These are phyloP conservation scores for Ceratobasidium sp. DNA, from an alignment of 1,284 basidiomycete genomes.

Conservation along the genomic window DNA sequence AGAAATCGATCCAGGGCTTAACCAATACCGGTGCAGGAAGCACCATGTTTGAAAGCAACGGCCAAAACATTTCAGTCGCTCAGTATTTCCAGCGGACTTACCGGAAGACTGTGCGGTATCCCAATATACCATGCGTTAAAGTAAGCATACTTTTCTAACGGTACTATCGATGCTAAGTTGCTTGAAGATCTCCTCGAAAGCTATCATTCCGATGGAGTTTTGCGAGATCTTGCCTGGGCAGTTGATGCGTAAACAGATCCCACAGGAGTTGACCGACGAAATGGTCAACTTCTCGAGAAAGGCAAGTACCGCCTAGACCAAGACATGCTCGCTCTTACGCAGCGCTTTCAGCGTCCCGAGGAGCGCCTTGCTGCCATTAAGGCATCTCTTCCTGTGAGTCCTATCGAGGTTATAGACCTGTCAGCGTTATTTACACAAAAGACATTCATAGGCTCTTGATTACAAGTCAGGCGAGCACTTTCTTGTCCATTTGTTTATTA, in stretches of 20 bases:
- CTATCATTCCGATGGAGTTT: slow-evolving; percentile 67
- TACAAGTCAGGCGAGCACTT: slow-evolving; percentile 24
- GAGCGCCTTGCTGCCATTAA: slow-evolving; percentile 41
- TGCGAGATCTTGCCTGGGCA: slow-evolving; percentile 74
- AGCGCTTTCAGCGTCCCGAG: slow-evolving; percentile 25
- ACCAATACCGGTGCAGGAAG: slow-evolving; percentile 63
- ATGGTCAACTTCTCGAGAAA: slow-evolving; percentile 72
- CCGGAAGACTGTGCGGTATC: slow-evolving; percentile 21
- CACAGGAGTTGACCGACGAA: slow-evolving; percentile 69
- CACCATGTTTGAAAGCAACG: slow-evolving; percentile 59
- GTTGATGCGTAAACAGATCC: slow-evolving; percentile 77
- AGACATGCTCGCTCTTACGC: not conserved
- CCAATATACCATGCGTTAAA: slow-evolving; percentile 37
- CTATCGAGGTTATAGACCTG: too few species aligned
- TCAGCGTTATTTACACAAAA: too few species aligned
- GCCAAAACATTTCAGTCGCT: slow-evolving; percentile 36
- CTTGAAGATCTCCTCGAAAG: not conserved
- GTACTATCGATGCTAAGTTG: not conserved
- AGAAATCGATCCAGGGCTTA: slow-evolving; percentile 61
- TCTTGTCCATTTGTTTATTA: too few species aligned
- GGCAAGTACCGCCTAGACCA: not conserved
- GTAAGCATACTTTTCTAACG: slow-evolving; percentile 4
- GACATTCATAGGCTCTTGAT: not conserved
- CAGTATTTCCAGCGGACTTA: slow-evolving; percentile 35
- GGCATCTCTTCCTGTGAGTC: slow-evolving; percentile 26